Conservation (phyloP, 2,329 filamentous ascomycete genomes). For the Pestalotiopsis sp. region DNA sequence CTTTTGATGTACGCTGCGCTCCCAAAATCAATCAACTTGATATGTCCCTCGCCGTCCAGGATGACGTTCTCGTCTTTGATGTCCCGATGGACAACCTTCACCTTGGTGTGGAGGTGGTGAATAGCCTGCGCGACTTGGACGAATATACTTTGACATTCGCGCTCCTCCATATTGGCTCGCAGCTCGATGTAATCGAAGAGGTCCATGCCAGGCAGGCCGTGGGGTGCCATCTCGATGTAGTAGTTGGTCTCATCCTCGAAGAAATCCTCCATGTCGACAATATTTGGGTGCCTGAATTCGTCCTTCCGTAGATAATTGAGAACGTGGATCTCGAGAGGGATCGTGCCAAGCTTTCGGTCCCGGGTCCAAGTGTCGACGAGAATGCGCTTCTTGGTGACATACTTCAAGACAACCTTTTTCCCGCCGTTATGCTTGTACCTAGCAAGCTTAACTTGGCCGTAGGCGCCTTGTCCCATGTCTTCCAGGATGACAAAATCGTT, state of each 20-base stretch:
- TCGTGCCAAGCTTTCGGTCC: constrained; percentile 88
- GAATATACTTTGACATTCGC: constrained; percentile 93
- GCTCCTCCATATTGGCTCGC: constrained; percentile 93
- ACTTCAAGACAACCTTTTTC: constrained; percentile 93
- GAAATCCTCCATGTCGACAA: constrained; percentile 74
- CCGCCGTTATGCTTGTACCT: constrained; percentile 76
- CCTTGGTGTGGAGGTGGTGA: constrained; percentile 88
- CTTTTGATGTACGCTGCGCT: constrained; percentile 98
- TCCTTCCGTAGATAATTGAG: constrained; percentile 87
- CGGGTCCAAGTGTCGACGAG: constrained; percentile 98
- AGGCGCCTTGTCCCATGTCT: constrained; percentile 98
- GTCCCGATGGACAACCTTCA: constrained; percentile 91
- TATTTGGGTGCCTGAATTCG: constrained; percentile 67
- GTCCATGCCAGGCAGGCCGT: constrained; percentile 96
- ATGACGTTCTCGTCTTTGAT: constrained; percentile 99
- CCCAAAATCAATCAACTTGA: constrained; percentile 98
- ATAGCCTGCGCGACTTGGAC: constrained; percentile 88
- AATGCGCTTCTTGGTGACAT: constrained; percentile 95
- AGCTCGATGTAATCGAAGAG: constrained; percentile 99
- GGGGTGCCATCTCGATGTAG: constrained; percentile 97
- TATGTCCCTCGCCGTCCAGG: constrained; percentile 89
- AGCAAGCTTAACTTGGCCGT: constrained; percentile 95
- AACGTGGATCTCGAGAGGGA: constrained; percentile 96
- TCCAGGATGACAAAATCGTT: constrained; percentile 90
- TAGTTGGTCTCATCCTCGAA: constrained; percentile 88